Percentiles rank a stretch among this genome's conserved stretches.
phyloP scores from a whole-genome alignment of 257 asterid species.

The Ehretia macrophylla region DNA sequence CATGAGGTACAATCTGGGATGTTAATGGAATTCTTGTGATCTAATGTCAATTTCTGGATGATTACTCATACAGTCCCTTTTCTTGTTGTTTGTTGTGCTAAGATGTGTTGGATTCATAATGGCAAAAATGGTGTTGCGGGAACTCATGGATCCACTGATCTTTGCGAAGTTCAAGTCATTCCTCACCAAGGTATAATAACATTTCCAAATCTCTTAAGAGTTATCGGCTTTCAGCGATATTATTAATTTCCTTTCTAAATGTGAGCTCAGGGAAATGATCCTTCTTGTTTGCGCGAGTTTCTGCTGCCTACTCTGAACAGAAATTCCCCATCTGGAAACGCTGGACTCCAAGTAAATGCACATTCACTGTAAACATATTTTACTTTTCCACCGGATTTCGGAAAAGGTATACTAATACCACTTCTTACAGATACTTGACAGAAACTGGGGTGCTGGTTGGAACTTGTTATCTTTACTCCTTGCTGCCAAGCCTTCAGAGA shows the following conservation, averaged over 20 bases:
- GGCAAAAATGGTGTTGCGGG: conserved; percentile 94
- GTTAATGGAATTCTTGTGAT: not conserved
- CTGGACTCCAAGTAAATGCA: conserved; percentile 73
- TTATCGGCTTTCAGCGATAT: conserved; percentile 15
- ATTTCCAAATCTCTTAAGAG: not conserved
- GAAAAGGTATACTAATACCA: conserved; percentile 13
- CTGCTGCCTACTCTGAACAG: conserved; percentile 48
- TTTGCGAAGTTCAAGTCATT: conserved; percentile 87
- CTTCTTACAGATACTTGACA: conserved; percentile 79
- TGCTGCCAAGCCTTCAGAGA: conserved; percentile 68
- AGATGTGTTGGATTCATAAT: conserved; percentile 92
- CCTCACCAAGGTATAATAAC: conserved; percentile 63
- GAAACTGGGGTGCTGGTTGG: conserved; percentile 99
- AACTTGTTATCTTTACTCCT: conserved; percentile 80
- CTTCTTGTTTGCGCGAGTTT: conserved; percentile 94
- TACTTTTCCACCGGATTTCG: conserved; percentile 2
- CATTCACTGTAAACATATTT: not conserved
- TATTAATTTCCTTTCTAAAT: conserved; percentile 5
- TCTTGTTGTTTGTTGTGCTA: conserved; percentile 22
- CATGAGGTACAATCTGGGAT: conserved; percentile 54
- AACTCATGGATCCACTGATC: conserved; percentile 80
- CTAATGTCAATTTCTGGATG: not conserved
- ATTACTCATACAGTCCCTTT: conserved; percentile 4
- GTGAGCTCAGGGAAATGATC: conserved; percentile 67
- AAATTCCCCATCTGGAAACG: conserved; percentile 52